Evolutionary conservation across 148 eudicot genomes (phyloP), one percentile per base, ranked within the genome.

Genomic region (Dianthus caryophyllus): DNA sequence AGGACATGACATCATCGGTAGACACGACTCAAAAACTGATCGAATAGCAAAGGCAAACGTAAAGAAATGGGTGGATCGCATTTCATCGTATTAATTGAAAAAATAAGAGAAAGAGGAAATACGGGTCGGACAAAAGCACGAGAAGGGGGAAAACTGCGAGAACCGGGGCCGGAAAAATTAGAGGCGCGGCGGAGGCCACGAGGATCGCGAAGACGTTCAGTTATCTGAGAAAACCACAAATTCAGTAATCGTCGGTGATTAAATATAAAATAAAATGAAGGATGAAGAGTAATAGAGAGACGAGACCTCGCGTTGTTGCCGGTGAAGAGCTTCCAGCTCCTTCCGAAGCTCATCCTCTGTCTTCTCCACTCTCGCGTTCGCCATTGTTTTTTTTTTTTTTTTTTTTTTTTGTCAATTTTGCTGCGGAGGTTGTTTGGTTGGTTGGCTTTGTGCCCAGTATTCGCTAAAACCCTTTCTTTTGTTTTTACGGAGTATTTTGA

Each of bases 161-260:
- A 81, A 51, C 77, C 86, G 12, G 79, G 52, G 41, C 80, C 87
- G 8, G 82, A 18, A 27, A 81, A 51, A 0, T 88, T 90, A 5
- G 88, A 88, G 6, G 89, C 95, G 15, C 96, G 87, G 17, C 98
- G 91, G 56, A 93, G 75, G 0, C 98, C 96, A 77, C 96, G 79
- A 5, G 96, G 98, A 82, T 93, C 91, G 49, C 90, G 85, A 50
- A 93, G 85, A 66, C 98, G 87, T 67, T 85, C 98, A 4, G 91
- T 85, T 25, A 93, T 85, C 95, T 93, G 75, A 4, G 11, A 33
- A 33, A 33, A 33, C 39, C 3, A 2, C 11, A 61, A 27, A 10
- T 1, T 0, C 2, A 26, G 4, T 27, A 6, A 67, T 5, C 0
- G 29, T 30, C 3, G 4, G 25, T 14, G 29, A 30, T 18, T 18